Conservation (phyloP, 179 eudicot species). For the Actinidia polygama region DNA sequence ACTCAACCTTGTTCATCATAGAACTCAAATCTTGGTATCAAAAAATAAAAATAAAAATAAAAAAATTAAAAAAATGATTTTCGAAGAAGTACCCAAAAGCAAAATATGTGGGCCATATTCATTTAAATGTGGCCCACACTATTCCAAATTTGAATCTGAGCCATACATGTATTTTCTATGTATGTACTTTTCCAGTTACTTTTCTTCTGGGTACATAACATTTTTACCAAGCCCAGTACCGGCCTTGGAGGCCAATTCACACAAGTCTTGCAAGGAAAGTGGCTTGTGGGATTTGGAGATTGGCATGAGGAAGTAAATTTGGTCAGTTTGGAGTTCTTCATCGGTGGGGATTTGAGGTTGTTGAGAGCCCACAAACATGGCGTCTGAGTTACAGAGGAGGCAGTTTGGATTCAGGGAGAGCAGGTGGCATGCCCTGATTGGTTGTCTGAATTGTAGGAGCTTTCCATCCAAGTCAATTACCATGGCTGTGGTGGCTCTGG, state of each 20-base stretch:
- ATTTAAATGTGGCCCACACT: too few relatives aligned
- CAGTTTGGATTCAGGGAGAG: conserved; percentile 43
- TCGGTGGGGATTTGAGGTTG: conserved; percentile 35
- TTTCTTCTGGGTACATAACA: too few relatives aligned
- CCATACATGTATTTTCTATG: too few relatives aligned
- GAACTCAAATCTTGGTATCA: background rate
- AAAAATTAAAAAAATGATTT: too few relatives aligned
- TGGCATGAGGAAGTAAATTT: conserved; percentile 59
- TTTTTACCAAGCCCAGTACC: conserved; percentile 25
- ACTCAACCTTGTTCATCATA: background rate
- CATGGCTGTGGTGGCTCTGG: conserved; percentile 29
- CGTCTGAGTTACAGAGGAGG: conserved; percentile 60
- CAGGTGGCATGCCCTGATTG: conserved; percentile 43
- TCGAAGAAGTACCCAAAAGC: too few relatives aligned
- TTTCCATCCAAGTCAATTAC: conserved; percentile 49
- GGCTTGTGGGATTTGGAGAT: conserved; percentile 32
- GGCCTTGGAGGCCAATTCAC: conserved; percentile 62
- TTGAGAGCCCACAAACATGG: conserved; percentile 45
- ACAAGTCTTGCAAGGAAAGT: conserved; percentile 58
- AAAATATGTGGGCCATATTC: too few relatives aligned
- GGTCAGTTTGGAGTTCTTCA: conserved; percentile 51
- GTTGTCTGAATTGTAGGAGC: conserved; percentile 47
- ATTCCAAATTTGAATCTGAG: too few relatives aligned
- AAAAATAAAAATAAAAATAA: too few relatives aligned
- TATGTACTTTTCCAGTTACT: too few relatives aligned